Evolutionary conservation across 2,329 filamentous ascomycete species (phyloP), one percentile per base, ranked within the genome.

Genomic region (Botryotinia calthae): DNA sequence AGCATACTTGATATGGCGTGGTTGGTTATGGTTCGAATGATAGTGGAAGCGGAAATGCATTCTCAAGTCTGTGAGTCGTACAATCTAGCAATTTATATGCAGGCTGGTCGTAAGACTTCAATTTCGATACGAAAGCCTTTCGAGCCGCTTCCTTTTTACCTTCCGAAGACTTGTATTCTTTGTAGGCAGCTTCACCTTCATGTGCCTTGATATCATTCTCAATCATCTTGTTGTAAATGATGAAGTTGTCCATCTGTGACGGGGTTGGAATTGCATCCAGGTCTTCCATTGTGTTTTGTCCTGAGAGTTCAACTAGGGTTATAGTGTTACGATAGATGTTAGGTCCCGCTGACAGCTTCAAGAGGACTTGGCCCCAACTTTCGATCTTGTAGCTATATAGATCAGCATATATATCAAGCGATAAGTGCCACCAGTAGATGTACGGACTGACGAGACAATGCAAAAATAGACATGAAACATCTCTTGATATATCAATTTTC

Each of bases 241-340:
- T 73, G 87, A 86, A 89, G 73, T 89, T 87, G 73, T 89, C 88
- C 9, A 87, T 75, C 77, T 89, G 85, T 2, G 86, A 87, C 2
- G 87, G 87, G 18, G 79, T 82, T 0, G 87, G 87, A 20, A 87
- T 82, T n/a, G 76, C 72, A n/a, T 79, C 58, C n/a, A 72, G 40
- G 44, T 84, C 81, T 12, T 83, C 79, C 74, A 87, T 80, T 2
- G 84, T 75, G 2, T 72, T 80, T 75, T 88, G 86, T 18, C 80
- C 81, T 0, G 79, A 66, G 12, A 83, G 81, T 34, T 85, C 83
- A 74, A 87, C 83, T 3, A 89, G 80, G 0, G 80, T 84, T 31
- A 89, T 76, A 40, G 83, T 82, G 42, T 87, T 80, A 12, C 82
- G 82, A 77, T 86, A 83, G 7, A 82, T 78, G 4, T 84, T 82